Evolutionary conservation across 2,329 filamentous ascomycete species (phyloP).

Genomic region (Colletotrichum gigasporum): DNA sequence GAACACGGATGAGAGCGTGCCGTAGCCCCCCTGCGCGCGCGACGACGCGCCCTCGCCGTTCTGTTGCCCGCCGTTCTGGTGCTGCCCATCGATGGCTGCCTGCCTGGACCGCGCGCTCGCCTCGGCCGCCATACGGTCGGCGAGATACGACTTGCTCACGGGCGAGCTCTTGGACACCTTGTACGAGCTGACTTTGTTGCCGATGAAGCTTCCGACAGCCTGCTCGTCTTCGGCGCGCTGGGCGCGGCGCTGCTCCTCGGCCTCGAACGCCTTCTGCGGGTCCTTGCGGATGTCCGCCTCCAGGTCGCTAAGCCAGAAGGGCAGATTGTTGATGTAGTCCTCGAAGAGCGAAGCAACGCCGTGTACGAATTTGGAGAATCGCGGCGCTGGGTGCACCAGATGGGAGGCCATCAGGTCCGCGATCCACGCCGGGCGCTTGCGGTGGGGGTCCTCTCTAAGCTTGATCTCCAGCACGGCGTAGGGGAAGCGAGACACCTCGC

Average conservation of each 20-base stretch:
- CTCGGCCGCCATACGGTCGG: constrained; percentile 63
- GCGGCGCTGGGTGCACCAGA: constrained; percentile 86
- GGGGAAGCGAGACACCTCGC: constrained; percentile 90
- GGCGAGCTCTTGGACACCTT: constrained; percentile 73
- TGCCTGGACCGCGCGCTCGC: constrained; percentile 40
- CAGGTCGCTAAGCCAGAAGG: constrained; percentile 93
- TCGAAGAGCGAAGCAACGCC: constrained; percentile 93
- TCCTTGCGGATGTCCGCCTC: constrained; percentile 95
- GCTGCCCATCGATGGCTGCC: constrained; percentile 38
- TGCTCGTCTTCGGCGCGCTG: constrained; percentile 87
- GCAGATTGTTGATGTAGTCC: constrained; percentile 93
- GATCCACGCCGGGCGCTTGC: constrained; percentile 85
- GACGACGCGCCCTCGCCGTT: constrained; percentile 41
- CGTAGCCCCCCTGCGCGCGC: constrained; percentile 49
- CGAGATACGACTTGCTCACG: constrained; percentile 71
- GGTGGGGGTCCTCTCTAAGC: constrained; percentile 71
- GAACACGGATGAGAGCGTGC: constrained; percentile 76
- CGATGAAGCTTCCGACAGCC: constrained; percentile 88
- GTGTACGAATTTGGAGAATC: constrained; percentile 97
- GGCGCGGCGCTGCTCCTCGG: constrained; percentile 86
- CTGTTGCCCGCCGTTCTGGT: constrained; percentile 42
- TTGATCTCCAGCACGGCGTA: constrained; percentile 95
- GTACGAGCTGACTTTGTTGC: constrained; percentile 63
- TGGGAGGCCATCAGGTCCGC: constrained; percentile 93
- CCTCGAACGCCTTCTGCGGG: constrained; percentile 88